Evolutionary conservation across 2,329 filamentous ascomycete species (phyloP).

Genomic region (Talaromyces islandicus): DNA sequence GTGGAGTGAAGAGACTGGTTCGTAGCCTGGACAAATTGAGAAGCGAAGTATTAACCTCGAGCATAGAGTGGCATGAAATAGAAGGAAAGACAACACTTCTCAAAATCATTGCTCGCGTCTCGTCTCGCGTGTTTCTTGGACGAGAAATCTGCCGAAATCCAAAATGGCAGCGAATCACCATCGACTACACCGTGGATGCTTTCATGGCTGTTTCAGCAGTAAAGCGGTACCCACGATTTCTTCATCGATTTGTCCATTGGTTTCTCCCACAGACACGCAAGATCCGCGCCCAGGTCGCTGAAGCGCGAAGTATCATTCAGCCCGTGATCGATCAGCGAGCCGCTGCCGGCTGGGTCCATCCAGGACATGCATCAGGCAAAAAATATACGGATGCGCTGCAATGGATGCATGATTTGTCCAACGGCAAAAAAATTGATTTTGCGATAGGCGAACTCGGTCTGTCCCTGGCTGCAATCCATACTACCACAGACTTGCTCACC

Average conservation of each 20-base stretch:
- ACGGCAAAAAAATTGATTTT: conserved; percentile 12
- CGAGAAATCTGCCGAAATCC: conserved; percentile 12
- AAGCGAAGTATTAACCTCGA: not conserved
- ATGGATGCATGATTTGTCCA: conserved; percentile 13
- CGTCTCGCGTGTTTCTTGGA: conserved; percentile 14
- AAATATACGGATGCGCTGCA: conserved; percentile 12
- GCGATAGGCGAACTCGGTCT: conserved; percentile 13
- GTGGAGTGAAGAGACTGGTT: conserved; percentile 6
- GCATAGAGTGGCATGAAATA: conserved; percentile 9
- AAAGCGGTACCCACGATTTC: conserved; percentile 29
- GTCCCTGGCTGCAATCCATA: conserved; percentile 14
- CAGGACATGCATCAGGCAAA: not conserved
- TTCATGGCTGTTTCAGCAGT: conserved; percentile 25
- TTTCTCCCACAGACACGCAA: conserved; percentile 32
- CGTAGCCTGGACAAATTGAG: not conserved
- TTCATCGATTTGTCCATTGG: conserved; percentile 35
- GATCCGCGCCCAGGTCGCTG: conserved; percentile 28
- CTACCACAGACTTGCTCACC: conserved; percentile 9
- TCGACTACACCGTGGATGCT: conserved; percentile 11
- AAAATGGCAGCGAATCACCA: conserved; percentile 10
- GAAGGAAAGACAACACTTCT: conserved; percentile 6
- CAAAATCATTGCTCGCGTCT: conserved; percentile 11
- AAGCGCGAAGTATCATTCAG: conserved; percentile 28
- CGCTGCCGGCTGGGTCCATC: not conserved
- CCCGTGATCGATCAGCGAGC: conserved; percentile 12